A percentile compares a stretch with the other conserved stretches of the same genome.
Evolutionary conservation across 148 eudicot species (phyloP).

Genomic region (Pharnaceum exiguum): DNA sequence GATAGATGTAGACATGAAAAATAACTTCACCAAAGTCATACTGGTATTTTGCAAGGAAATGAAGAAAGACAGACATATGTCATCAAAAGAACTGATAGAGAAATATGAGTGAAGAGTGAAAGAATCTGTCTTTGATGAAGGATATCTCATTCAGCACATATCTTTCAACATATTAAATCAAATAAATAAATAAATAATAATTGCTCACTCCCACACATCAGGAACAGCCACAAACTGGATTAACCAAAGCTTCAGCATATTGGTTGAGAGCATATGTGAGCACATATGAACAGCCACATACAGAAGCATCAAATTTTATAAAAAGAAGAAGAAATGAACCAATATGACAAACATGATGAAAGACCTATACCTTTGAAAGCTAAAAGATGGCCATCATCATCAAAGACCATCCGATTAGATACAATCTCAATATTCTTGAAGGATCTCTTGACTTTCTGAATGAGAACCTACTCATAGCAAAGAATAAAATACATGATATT

Average conservation of each 20-base stretch:
- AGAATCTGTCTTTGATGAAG: neutral
- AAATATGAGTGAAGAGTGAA: neutral
- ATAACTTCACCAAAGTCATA: no score
- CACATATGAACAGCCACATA: neutral
- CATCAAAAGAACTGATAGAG: no score
- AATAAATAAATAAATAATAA: no score
- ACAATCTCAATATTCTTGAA: constrained; percentile 79
- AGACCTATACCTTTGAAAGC: constrained; percentile 63
- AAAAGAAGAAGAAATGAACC: neutral
- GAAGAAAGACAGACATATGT: no score
- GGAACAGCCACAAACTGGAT: no score
- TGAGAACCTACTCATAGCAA: constrained; percentile 54
- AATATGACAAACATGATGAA: neutral
- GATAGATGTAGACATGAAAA: no score
- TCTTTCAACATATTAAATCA: no score
- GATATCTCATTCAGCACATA: no score
- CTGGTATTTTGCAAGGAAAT: no score
- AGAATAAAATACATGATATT: neutral
- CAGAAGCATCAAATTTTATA: neutral
- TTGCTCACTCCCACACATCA: no score
- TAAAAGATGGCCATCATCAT: constrained; percentile 55
- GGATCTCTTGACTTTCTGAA: constrained; percentile 70
- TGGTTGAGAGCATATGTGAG: no score
- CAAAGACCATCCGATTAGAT: constrained; percentile 84
- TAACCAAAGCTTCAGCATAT: no score